Base-by-base conservation (phyloP, 1,284 basidiomycete genomes). In the Anthracocystis walkeri region DNA sequence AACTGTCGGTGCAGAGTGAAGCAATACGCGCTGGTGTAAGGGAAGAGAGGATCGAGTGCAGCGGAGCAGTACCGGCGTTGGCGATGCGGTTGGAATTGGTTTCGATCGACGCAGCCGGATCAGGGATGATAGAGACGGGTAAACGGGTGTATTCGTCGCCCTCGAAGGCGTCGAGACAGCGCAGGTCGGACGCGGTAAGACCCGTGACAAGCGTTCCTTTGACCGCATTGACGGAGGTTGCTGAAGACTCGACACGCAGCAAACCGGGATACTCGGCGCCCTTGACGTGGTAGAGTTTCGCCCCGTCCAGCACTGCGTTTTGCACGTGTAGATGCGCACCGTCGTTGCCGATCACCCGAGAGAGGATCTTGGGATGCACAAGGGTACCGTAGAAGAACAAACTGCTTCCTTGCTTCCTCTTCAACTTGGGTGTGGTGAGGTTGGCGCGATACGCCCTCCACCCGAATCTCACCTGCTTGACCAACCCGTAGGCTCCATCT, bases 321-420 rank as follows among this genome's bases (percentile, higher is more conserved):
- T 73, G 73, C 2, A 78, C 50, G 10, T 20, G 27, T 0, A 75
- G 53, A 29, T 75, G 73, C n/a, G 49, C 21, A 20, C 70, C 75
- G 18, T 58, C 31, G 27, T 64, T 70, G 1, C 76, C 75, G 23
- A 78, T 78, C 5, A 80, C 74, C 0, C 74, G 41, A 2, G 70
- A 41, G 4, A 80, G 55, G 49, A 80, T 77, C 23, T 58, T 58
- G 4, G 78, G 78, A 59, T 80, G 78, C 11, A 80, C 77, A 1
- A 80, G 51, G 4, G 77, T 80, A 14, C 78, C 78, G 57, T 78
- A 80, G 56, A 80, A 80, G 63, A 80, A 78, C 61, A 80, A 3
- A 12, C 50, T 54, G 31, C 21, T 38, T 1, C 56, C 65, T 41
- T 52, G 29, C 52, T 44, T 42, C 20, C 6, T 29, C 49, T 20